Base-by-base conservation (phyloP, 176 grass and related monocot species). In the Chrysopogon serrulatus region DNA sequence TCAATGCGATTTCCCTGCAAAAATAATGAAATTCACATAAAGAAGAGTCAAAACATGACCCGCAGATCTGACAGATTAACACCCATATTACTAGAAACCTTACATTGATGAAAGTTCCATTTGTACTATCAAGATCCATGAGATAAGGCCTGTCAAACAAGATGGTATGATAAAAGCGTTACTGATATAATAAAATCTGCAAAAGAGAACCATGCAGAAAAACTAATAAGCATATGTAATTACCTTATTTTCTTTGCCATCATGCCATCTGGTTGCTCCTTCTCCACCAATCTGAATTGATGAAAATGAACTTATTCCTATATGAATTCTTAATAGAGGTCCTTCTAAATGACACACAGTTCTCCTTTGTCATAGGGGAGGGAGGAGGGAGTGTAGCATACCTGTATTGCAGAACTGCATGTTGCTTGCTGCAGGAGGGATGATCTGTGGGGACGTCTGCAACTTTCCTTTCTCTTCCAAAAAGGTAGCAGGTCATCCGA, bases 341-440 rank as follows among this genome's bases (percentile, higher is more conserved):
- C n/a, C 43, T 44, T 72, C 40, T 44, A 44, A 45, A 72, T 45
- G 40, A 30, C 41, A 72, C 23, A 71, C 41, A 18, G 6, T 3
- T 18, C 24, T 10, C 41, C 69, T 45, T 30, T 42, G 7, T 71
- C 13, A 4, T 45, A 10, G 43, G 39, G 41, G 24, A 26, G 23
- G 36, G 6, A 54, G 8, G 42, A 8, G 60, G 68, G 4, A 61
- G 7, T 79, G 28, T 83, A 67, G 12, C 37, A 84, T 75, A 77
- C 82, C 77, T 63, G 43, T 84, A 93, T 74, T 83, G 84, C 63
- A 88, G 86, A 76, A 89, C 91, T 1, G 96, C 93, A 79, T 99
- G 96, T 53, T 99, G 96, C 49, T 99, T 99, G 87, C 93, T 99
- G 84, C 96, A 99, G 75, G 96, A 99, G 14, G 93, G 93, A 81